phyloP scores from a whole-genome alignment of 305 asterid species.

The Petunia hybrid region DNA sequence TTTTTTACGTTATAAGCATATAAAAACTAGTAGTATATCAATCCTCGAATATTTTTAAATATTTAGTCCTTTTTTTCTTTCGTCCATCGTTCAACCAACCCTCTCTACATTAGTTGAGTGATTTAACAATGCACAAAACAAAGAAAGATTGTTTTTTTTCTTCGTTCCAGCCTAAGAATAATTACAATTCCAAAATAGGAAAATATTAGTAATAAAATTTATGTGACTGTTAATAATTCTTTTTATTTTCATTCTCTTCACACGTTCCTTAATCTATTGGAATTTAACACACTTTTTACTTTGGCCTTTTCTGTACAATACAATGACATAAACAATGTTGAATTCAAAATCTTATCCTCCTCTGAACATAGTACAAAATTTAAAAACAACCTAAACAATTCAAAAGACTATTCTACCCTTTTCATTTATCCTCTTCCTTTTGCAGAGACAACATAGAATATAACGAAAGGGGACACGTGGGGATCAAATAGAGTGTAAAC shows the following conservation, averaged over 20 bases:
- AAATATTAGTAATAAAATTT: too few species aligned
- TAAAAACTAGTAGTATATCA: too few species aligned
- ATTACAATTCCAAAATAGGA: too few species aligned
- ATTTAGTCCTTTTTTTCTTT: too few species aligned
- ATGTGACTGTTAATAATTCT: too few species aligned
- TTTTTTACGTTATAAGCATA: too few species aligned
- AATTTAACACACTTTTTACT: not conserved
- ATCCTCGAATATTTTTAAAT: too few species aligned
- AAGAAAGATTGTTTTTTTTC: too few species aligned
- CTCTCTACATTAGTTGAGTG: too few species aligned
- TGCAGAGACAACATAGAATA: not conserved
- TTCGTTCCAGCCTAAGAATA: too few species aligned
- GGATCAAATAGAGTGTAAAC: not conserved
- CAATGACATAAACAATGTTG: not conserved
- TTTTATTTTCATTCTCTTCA: not conserved
- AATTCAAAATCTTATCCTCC: not conserved
- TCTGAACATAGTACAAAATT: not conserved
- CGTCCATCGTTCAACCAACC: too few species aligned
- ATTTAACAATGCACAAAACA: too few species aligned
- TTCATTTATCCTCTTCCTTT: not conserved
- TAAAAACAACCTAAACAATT: not conserved
- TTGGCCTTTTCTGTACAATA: not conserved
- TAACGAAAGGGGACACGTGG: constrained; percentile 24
- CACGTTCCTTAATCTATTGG: not conserved
- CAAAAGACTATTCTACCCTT: not conserved